Evolutionary conservation across 2,329 filamentous ascomycete genomes (phyloP), one percentile per base, ranked within the genome.

Genomic region (Parasarocladium wereldwijsianum): DNA sequence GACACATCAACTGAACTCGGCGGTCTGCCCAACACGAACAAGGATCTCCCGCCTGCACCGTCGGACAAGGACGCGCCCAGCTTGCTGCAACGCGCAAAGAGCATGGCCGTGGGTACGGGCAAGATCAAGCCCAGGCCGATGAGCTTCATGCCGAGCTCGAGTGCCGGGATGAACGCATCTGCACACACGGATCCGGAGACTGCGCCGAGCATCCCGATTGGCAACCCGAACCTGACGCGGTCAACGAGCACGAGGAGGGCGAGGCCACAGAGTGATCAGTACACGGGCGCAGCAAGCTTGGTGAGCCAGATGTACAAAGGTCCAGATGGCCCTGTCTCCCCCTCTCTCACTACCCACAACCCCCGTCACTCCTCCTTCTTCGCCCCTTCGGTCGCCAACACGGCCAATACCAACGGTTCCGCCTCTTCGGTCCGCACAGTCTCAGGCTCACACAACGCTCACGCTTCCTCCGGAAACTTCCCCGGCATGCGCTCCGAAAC

Each of bases 291-390:
- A 12, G 79, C 81, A 6, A 72, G 67, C 35, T 70, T 93, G 17
- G 77, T 93, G 28, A 83, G 82, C 43, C 85, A 86, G 52, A 93
- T 93, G 80, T 92, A 92, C 58, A 77, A 76, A 45, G 78, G 78
- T 10, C 69, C 74, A 8, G 68, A 78, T 14, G 66, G 70, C 4
- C 66, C 73, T 7, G 61, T 69, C 24, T 78, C 75, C 14, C 64
- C 71, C 25, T 58, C 66, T 4, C 55, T 75, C 16, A n/a, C n/a
- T n/a, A n/a, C n/a, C n/a, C 59, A 59, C 40, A 61, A 72, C 51
- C 57, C 72, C 42, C 57, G 76, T 36, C 59, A 68, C 47, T 69
- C 70, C 37, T 72, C 70, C 18, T 79, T 79, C 55, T 80, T 80
- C 52, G 55, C 55, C 10, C 54, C 57, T 41, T n/a, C n/a, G n/a